These are phyloP conservation scores for Metarhizium rileyi DNA, from an alignment of 2,329 filamentous ascomycete genomes.

Conservation along the genomic window DNA sequence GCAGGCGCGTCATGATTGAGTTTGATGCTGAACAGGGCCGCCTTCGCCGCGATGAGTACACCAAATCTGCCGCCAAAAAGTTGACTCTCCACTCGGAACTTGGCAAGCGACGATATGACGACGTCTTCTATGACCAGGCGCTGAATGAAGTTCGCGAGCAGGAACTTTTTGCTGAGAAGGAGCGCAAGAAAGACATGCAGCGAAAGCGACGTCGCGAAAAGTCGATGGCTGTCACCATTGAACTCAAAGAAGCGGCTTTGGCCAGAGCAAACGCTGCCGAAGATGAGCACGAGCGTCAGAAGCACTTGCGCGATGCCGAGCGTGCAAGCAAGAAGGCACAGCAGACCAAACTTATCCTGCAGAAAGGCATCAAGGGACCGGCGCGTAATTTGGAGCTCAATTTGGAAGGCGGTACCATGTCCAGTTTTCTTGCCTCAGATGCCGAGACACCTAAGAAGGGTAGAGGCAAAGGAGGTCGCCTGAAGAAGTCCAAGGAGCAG, in stretches of 20 bases:
- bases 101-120: constrained; percentile 67
- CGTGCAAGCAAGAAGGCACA: constrained; percentile 88
- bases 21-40: constrained; percentile 56
- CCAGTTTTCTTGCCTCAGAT: constrained; percentile 67
- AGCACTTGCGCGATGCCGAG: constrained; percentile 75
- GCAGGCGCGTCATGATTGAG: constrained; percentile 55
- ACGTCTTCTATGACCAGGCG: constrained; percentile 69
- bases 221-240: constrained; percentile 86
- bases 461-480: constrained; percentile 54
- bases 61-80: constrained; percentile 45
- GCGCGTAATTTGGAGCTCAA: constrained; percentile 65
- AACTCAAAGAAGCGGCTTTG: constrained; percentile 77
- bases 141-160: constrained; percentile 80
- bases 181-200: constrained; percentile 99
- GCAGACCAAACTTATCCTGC: constrained; percentile 77
- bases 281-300: constrained; percentile 73
- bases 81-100: constrained; percentile 59
- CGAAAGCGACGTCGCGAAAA: constrained; percentile 92
- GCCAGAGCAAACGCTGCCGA: constrained; percentile 67
- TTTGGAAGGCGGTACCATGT: constrained; percentile 75
- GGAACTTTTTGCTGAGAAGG: constrained; percentile 89
- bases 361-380: constrained; percentile 75
- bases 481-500: constrained; percentile 85
- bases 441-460: constrained; percentile 42
- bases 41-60: constrained; percentile 50